Evolutionary conservation across 106 monocot genomes (phyloP), one percentile per base, ranked within the genome.

Genomic region (Ottelia alismoides): DNA sequence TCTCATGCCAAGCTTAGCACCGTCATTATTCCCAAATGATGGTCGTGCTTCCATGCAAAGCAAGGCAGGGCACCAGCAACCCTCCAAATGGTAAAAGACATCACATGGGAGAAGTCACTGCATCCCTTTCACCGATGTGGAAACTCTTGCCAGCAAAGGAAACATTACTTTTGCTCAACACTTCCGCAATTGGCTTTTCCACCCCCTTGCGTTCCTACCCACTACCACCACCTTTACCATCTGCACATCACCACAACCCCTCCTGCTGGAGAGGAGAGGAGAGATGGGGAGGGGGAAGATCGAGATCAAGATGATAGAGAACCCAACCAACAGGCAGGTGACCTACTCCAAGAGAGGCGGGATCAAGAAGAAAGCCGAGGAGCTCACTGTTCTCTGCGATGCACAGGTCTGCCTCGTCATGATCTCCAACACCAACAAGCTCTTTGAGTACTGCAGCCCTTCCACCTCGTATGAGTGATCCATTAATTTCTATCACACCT

Each of bases 271-370:
- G 25, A 60, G 60, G 58, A 30, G 55, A 27, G 53, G 56, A 61
- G 30, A 27, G 48, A 79, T 80, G 84, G 89, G 80, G 48, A 77
- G 92, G 53, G 92, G 87, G 47, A 92, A 80, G 77, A 87, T 87
- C 66, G 83, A 83, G 83, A 92, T 87, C 61, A 92, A 87, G 69
- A 80, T 76, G 83, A 92, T 92, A 40, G 92, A 92, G 77, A 92
- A 92, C 57, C 40, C 80, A 10, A 92, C 87, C 3, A 92, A 83
- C 72, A 68, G 92, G 63, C 92, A 92, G 54, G 92, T 92, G 47
- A 92, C 92, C 6, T 92, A 79, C 64, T 92, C 92, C 9, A 92
- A 92, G 83, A 60, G 86, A 44, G 45, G 72, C 14, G 92, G 92
- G 43, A 68, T 92, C 32, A 65, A 83, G 66, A 92, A 92, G 87